These are phyloP conservation scores for Exophiala bonariae DNA, from an alignment of 2,329 filamentous ascomycete species.

Conservation along the genomic window DNA sequence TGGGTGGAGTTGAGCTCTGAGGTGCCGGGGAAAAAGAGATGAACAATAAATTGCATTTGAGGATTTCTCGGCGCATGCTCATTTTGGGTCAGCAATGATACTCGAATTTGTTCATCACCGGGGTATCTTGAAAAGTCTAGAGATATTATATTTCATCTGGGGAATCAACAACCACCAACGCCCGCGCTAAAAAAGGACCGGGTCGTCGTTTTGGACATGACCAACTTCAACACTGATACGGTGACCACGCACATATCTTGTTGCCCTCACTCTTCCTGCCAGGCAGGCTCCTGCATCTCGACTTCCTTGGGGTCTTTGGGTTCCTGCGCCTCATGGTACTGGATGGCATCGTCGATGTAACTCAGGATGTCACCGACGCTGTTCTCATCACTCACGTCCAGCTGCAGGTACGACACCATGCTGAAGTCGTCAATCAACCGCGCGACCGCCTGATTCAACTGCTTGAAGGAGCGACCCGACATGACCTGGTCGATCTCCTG, in stretches of 20 bases:
- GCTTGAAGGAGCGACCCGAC: slow-evolving; percentile 77
- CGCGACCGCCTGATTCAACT: slow-evolving; percentile 83
- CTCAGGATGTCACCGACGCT: slow-evolving; percentile 82
- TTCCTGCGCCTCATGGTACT: slow-evolving; percentile 91
- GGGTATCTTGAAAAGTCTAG: slow-evolving; percentile 6
- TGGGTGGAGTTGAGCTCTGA: slow-evolving; percentile 15
- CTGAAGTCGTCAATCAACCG: slow-evolving; percentile 94
- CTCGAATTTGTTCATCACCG: not conserved
- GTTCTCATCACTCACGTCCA: slow-evolving; percentile 88
- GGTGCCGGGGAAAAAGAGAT: not conserved
- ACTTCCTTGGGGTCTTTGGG: slow-evolving; percentile 72
- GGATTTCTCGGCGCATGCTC: too few species aligned
- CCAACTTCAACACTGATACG: too few species aligned
- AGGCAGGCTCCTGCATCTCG: slow-evolving; percentile 59
- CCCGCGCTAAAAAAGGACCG: slow-evolving; percentile 21
- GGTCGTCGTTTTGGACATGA: too few species aligned
- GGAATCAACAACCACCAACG: slow-evolving; percentile 18
- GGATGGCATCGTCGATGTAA: slow-evolving; percentile 92
- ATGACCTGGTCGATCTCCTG: slow-evolving; percentile 69
- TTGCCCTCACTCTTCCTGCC: too few species aligned
- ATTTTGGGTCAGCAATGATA: not conserved
- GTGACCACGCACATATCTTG: too few species aligned
- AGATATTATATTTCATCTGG: too few species aligned
- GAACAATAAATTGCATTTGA: too few species aligned
- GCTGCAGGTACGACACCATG: slow-evolving; percentile 92